Evolutionary conservation across 176 grass and related monocot species (phyloP), one percentile per base, ranked within the genome.

Genomic region (Avena eriantha): DNA sequence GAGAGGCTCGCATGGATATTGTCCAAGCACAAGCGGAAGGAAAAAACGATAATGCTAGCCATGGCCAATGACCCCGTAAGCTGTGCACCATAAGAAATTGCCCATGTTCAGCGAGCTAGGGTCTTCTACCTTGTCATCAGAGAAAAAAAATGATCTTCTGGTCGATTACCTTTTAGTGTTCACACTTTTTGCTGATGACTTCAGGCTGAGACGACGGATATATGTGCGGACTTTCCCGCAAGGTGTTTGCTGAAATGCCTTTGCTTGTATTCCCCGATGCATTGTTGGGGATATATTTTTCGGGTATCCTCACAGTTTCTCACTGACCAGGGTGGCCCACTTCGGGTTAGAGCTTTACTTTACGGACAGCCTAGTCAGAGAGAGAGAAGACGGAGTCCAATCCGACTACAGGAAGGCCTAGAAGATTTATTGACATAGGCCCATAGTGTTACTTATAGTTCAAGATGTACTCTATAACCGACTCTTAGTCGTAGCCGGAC

Each of bases 161-260:
- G 88, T 85, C 26, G 92, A 92, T 35, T 94, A 98, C 87, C 94
- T 98, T 19, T 89, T 95, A 84, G 93, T 98, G 33, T 88, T 95
- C 73, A 91, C 96, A 22, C 91, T 95, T 68, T 95, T 94, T 19
- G 91, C 72, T 0, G 96, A 95, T 83, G 73, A 90, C 36, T 98
- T 98, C 33, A 80, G 33, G 19, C 89, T 0, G 88, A 95, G 17
- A 85, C 91, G 2, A 80, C 49, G 0, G 93, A 95, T 83, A 41
- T 41, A 41, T 41, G 39, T 5, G 39, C 39, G 39, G 39, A 41
- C 39, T 51, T 79, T 45, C 69, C 21, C 12, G 4, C 43, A 39
- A 95, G 39, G 26, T 95, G 90, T 92, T 92, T 55, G 82, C 84
- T 88, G 10, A 89, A 83, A 88, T 81, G 23, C 8, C 18, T 15